Percentiles rank a stretch among this genome's conserved stretches.
These are phyloP conservation scores for Phyllosticta citriasiana DNA, from an alignment of 2,329 filamentous ascomycete species.

Conservation along the genomic window DNA sequence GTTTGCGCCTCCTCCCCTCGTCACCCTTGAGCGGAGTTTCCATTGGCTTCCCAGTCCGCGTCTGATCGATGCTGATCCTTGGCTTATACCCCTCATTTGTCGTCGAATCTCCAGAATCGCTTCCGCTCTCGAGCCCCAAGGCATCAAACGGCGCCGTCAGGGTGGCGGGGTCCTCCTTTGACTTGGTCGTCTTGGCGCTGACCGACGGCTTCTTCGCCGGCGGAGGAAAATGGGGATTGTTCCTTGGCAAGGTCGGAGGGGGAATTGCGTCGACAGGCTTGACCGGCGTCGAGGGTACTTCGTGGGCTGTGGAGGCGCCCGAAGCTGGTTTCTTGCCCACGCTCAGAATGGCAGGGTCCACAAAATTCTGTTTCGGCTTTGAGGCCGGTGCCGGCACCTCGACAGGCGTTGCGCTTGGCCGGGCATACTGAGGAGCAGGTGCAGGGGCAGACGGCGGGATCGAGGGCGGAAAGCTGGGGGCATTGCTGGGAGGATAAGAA, in stretches of 20 bases:
- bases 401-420: slow-evolving; percentile 14
- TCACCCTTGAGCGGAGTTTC: slow-evolving; percentile 20
- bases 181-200: slow-evolving; percentile 15
- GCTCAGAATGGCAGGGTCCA: slow-evolving; percentile 77
- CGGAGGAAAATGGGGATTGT: slow-evolving; percentile 20
- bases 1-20: slow-evolving; percentile 35
- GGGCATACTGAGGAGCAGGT: slow-evolving; percentile 17
- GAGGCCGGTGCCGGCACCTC: slow-evolving; percentile 14
- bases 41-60: slow-evolving; percentile 31
- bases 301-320: slow-evolving; percentile 14
- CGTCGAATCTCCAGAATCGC: slow-evolving; percentile 25
- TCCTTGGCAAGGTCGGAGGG: slow-evolving; percentile 23
- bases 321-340: slow-evolving; percentile 35
- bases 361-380: slow-evolving; percentile 41
- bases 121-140: slow-evolving; percentile 29
- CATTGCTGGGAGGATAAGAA: slow-evolving; percentile 6
- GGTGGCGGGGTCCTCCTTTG: slow-evolving; percentile 28
- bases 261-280: slow-evolving; percentile 29
- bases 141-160: slow-evolving; percentile 31
- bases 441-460: slow-evolving; percentile 13
- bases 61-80: slow-evolving; percentile 30
- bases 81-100: slow-evolving; percentile 18
- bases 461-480: slow-evolving; percentile 6
- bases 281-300: slow-evolving; percentile 34
- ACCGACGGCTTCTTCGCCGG: slow-evolving; percentile 24